Evolutionary conservation across 225 moss, liverwort and hornwort genomes (phyloP), one percentile per base, ranked within the genome.

Genomic region (Straminergon stramineum): DNA sequence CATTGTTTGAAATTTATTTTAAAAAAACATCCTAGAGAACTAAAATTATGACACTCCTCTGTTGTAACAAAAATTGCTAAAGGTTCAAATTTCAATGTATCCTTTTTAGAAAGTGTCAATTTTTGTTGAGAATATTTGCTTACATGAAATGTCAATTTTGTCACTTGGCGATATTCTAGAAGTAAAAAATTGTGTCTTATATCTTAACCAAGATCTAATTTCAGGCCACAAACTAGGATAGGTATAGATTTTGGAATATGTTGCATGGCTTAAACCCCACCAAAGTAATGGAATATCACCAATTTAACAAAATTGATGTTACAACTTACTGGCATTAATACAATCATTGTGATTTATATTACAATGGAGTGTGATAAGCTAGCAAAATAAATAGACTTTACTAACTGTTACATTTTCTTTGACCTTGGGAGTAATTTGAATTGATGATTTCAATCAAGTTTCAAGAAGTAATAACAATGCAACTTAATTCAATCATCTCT

Each of bases 221-320:
- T n/a, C n/a, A n/a, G n/a, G n/a, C n/a, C n/a, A n/a, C n/a, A n/a
- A n/a, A 53, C 3, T 77, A 53, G 1, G 15, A 22, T 1, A 23
- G 1, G 53, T 77, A 11, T 9, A 22, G 10, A 4, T 35, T 77
- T 77, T 8, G 3, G 9, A 0, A 34, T 0, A 32, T 0, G 0
- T 32, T 51, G 20, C 0, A 0, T 0, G 2, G 1, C 6, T 3
- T 7, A 19, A 51, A 51, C 1, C 4, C 3, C 1, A 0, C 6
- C 48, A 31, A 48, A 31, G 20, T 75, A 20, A 32, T 32, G 31
- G 8, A 32, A 32, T 76, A 34, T 13, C 7, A 17, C 2, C 34
- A 76, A 52, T 21, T 53, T 52, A 20, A 75, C 1, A 19, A 75
- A 30, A 48, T 74, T 45, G 7, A 75, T 2, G 6, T 34, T 26